Evolutionary conservation across 169 alveolate species (phyloP), one percentile per base, ranked within the genome.

Genomic region (Plasmodium sp.): DNA sequence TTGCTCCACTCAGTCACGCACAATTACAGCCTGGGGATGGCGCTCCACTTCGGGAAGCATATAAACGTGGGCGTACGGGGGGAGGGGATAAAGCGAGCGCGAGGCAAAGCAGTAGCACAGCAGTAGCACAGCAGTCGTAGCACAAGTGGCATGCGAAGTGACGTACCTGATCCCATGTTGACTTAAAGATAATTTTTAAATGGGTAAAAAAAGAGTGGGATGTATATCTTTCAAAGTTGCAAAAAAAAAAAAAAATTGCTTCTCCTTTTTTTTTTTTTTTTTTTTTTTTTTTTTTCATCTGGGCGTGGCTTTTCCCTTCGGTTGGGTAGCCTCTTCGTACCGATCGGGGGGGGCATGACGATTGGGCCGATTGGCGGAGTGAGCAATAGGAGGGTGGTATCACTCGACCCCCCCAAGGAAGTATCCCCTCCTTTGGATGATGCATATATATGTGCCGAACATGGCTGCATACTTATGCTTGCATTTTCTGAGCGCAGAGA

Each of bases 81-180:
- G 54, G 54, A 5, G 16, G 16, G 54, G 54, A 45, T 45, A 9
- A 45, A 45, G 9, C 2, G 54, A 45, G 3, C 54, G 54, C 54
- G 16, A 45, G 9, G 16, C 54, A 45, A 12, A 9, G 16, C 12
- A 5, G 16, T 12, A 45, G 16, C 54, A 45, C 54, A 9, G 16
- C 12, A 3, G 16, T 12, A 43, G 16, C 54, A 45, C 54, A 9
- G 16, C 12, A 5, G 16, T 12, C 54, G 9, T 45, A 16, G 6
- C 54, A 45, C 54, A 45, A 7, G 54, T 45, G 54, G 9, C 54
- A 45, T 58, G n/a, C 33, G 74, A 58, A 18, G n/a, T 18, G 27
- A 31, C 62, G 54, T 83, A 83, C 92, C 92, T 83, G 92, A 83
- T 56, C 92, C 92, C 92, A 83, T 83, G 45, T 56, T 83, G 22